A percentile compares a stretch with the other conserved stretches of the same genome.
Evolutionary conservation across 2,329 filamentous ascomycete genomes (phyloP).

Genomic region (Fusarium sp.): DNA sequence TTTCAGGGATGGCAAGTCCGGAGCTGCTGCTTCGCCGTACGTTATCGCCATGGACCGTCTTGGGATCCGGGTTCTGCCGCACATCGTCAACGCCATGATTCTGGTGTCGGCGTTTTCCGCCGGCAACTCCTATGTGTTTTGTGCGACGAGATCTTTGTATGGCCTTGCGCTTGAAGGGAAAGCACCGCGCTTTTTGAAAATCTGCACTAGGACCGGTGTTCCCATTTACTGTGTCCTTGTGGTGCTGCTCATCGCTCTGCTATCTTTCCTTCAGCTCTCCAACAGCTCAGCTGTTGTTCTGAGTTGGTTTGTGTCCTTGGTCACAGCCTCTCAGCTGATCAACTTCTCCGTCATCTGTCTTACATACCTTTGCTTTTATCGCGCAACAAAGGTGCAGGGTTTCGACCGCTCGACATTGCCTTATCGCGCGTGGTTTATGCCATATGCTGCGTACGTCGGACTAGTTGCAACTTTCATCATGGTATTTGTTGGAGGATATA

Average conservation of each 20-base stretch:
- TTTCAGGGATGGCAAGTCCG: slow-evolving; percentile 66
- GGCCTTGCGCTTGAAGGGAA: slow-evolving; percentile 75
- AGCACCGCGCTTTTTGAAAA: slow-evolving; percentile 67
- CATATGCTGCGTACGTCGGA: slow-evolving; percentile 75
- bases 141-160: slow-evolving; percentile 73
- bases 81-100: slow-evolving; percentile 78
- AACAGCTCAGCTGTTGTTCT: slow-evolving; percentile 72
- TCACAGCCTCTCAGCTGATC: slow-evolving; percentile 79
- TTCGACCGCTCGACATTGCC: slow-evolving; percentile 73
- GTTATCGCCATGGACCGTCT: slow-evolving; percentile 75
- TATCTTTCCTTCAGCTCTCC: slow-evolving; percentile 79
- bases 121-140: slow-evolving; percentile 72
- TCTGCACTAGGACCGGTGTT: slow-evolving; percentile 71
- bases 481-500: slow-evolving; percentile 79
- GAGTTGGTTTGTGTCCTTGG: slow-evolving; percentile 73
- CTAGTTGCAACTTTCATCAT: slow-evolving; percentile 72
- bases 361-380: slow-evolving; percentile 77
- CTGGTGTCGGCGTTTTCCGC: slow-evolving; percentile 73
- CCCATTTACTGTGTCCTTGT: slow-evolving; percentile 77
- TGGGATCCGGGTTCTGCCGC: slow-evolving; percentile 69
- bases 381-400: slow-evolving; percentile 74
- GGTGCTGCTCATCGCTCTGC: slow-evolving; percentile 72
- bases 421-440: slow-evolving; percentile 74
- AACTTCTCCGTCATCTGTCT: slow-evolving; percentile 76
- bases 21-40: slow-evolving; percentile 74